phyloP scores from a whole-genome alignment of 169 alveolate genomes.

The Cryptosporidium parvum region DNA sequence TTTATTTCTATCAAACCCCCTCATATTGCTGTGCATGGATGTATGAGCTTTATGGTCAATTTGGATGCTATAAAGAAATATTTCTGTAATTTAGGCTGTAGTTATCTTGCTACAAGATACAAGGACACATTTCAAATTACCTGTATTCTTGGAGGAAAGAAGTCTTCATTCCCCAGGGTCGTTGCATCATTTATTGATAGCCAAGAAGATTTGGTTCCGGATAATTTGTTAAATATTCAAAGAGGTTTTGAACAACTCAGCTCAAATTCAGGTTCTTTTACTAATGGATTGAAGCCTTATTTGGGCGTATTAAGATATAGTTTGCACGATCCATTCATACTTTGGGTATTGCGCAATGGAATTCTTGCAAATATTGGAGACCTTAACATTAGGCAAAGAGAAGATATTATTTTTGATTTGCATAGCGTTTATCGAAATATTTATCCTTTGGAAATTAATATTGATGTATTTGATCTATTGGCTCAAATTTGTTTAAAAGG shows the following conservation, averaged over 20 bases:
- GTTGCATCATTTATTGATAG: constrained; percentile 60
- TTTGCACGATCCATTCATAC: constrained; percentile 51
- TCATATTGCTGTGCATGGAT: constrained; percentile 88
- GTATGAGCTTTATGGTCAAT: constrained; percentile 87
- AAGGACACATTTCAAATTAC: constrained; percentile 87
- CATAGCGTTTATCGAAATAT: constrained; percentile 49
- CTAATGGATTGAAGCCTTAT: constrained; percentile 43
- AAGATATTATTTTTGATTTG: constrained; percentile 42
- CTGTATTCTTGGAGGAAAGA: constrained; percentile 70
- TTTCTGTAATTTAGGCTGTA: constrained; percentile 84
- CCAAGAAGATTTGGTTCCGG: constrained; percentile 57
- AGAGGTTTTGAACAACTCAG: constrained; percentile 39
- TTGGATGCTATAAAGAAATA: constrained; percentile 84
- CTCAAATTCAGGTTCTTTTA: neutral
- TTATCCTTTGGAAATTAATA: constrained; percentile 48
- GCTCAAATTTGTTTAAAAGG: constrained; percentile 71
- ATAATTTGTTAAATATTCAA: constrained; percentile 47
- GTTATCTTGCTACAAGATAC: constrained; percentile 83
- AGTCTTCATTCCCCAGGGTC: constrained; percentile 52
- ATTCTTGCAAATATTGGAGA: constrained; percentile 46
- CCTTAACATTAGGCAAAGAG: constrained; percentile 54
- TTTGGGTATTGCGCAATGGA: constrained; percentile 53
- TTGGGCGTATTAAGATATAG: constrained; percentile 56
- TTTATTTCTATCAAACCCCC: constrained; percentile 84
- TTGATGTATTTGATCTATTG: constrained; percentile 57